Percentiles rank a stretch among this genome's conserved stretches.
phyloP scores from a whole-genome alignment of 2,329 filamentous ascomycete genomes.

The Colletotrichum karsti region DNA sequence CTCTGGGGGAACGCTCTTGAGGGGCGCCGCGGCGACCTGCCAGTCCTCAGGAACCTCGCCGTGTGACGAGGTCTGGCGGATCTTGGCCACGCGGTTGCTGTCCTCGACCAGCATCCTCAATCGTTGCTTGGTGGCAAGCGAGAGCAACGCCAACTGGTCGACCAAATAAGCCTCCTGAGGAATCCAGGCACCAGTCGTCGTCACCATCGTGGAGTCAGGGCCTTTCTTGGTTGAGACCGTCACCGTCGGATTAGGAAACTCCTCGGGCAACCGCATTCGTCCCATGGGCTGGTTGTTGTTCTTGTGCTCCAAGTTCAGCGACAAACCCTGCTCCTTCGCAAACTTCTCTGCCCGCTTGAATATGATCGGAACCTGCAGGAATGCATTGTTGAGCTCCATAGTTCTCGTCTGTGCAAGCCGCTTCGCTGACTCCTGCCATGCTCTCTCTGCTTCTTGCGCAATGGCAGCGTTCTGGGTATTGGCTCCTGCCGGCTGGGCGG shows the following conservation, averaged over 20 bases:
- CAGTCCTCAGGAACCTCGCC: slow-evolving; percentile 82
- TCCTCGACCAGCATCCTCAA: slow-evolving; percentile 81
- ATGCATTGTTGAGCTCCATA: slow-evolving; percentile 78
- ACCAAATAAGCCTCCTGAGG: slow-evolving; percentile 79
- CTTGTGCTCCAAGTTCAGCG: slow-evolving; percentile 64
- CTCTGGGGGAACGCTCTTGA: slow-evolving; percentile 41
- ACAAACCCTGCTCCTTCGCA: slow-evolving; percentile 64
- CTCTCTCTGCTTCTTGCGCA: slow-evolving; percentile 70
- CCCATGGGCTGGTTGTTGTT: slow-evolving; percentile 51
- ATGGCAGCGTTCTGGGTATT: slow-evolving; percentile 70
- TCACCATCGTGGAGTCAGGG: slow-evolving; percentile 69
- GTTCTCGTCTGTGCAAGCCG: slow-evolving; percentile 67
- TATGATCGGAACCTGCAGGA: slow-evolving; percentile 71
- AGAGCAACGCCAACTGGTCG: slow-evolving; percentile 84
- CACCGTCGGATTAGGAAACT: slow-evolving; percentile 60
- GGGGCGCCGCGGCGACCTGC: slow-evolving; percentile 71
- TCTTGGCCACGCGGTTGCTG: slow-evolving; percentile 73
- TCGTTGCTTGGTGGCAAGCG: slow-evolving; percentile 83
- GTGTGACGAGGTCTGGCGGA: slow-evolving; percentile 80
- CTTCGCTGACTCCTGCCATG: slow-evolving; percentile 73
- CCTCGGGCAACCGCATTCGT: slow-evolving; percentile 57
- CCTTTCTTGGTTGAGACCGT: slow-evolving; percentile 64
- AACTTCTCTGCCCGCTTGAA: slow-evolving; percentile 68
- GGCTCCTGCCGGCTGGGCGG: slow-evolving; percentile 53
- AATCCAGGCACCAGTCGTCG: slow-evolving; percentile 74